phyloP scores from a whole-genome alignment of 257 asterid species.

The Thymus mandschuricus region DNA sequence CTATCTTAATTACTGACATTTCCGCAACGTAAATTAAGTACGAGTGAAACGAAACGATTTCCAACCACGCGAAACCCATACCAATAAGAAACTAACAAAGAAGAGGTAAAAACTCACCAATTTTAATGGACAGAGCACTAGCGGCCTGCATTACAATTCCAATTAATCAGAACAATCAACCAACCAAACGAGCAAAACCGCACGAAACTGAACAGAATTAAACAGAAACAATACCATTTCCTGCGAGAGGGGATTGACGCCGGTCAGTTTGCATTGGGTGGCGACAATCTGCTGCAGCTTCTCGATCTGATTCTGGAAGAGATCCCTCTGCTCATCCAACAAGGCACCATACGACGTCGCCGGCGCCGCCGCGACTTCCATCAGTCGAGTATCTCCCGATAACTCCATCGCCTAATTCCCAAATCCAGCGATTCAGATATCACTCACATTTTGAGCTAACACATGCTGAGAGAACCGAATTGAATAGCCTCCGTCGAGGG shows the following conservation, averaged over 20 bases:
- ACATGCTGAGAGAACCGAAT: neutral
- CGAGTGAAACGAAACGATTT: neutral
- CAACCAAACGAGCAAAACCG: neutral
- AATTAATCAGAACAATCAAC: constrained; percentile 19
- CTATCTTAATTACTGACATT: neutral
- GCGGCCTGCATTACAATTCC: constrained; percentile 80
- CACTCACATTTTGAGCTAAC: constrained; percentile 28
- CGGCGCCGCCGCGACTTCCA: constrained; percentile 51
- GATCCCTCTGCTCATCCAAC: constrained; percentile 67
- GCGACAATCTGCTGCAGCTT: constrained; percentile 73
- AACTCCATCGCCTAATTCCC: constrained; percentile 48
- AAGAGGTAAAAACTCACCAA: constrained; percentile 54
- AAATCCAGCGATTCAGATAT: constrained; percentile 24
- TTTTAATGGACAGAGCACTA: constrained; percentile 92
- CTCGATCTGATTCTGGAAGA: constrained; percentile 68
- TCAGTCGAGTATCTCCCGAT: constrained; percentile 45
- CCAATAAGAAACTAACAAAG: neutral
- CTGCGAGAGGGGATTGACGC: constrained; percentile 96
- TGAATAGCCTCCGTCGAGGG: neutral
- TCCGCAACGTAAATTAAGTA: constrained; percentile 3
- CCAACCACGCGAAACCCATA: neutral
- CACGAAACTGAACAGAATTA: constrained; percentile 1
- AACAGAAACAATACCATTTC: constrained; percentile 68
- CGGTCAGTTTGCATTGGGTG: constrained; percentile 86
- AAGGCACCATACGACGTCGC: constrained; percentile 55